phyloP scores from a whole-genome alignment of 495 filamentous ascomycete genomes.

The Astrothelium macrocarpum region DNA sequence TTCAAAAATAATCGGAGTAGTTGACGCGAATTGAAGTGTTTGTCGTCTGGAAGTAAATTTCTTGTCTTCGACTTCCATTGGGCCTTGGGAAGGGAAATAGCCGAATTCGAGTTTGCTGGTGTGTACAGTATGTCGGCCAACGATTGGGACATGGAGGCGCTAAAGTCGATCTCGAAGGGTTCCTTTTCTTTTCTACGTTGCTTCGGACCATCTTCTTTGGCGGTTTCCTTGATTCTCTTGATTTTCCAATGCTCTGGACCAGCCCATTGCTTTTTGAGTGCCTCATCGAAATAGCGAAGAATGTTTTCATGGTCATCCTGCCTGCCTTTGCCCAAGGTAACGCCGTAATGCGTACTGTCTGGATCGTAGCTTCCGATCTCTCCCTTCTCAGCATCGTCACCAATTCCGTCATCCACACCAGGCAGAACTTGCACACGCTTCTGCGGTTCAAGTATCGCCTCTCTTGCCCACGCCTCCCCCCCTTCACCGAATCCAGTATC shows the following conservation, averaged over 20 bases:
- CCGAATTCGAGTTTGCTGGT: conserved; percentile 66
- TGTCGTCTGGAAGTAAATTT: conserved; percentile 93
- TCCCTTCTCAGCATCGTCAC: conserved; percentile 34
- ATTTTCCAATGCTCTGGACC: conserved; percentile 98
- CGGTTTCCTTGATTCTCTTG: conserved; percentile 78
- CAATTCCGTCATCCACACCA: conserved; percentile 44
- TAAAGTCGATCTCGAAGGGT: conserved; percentile 88
- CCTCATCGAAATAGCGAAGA: conserved; percentile 92
- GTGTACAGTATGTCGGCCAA: conserved; percentile 77
- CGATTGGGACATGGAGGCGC: conserved; percentile 55
- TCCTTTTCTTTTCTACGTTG: conserved; percentile 80
- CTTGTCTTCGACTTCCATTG: conserved; percentile 91
- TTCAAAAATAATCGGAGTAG: conserved; percentile 87
- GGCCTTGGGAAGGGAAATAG: conserved; percentile 77
- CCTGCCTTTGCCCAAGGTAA: conserved; percentile 57
- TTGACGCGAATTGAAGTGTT: conserved; percentile 92
- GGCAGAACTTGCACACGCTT: conserved; percentile 45
- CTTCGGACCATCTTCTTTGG: conserved; percentile 45
- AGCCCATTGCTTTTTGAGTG: conserved; percentile 94
- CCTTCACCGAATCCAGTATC: conserved; percentile 66
- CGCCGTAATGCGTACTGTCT: conserved; percentile 52
- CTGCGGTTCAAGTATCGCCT: conserved; percentile 56
- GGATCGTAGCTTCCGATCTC: conserved; percentile 52
- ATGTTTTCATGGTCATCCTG: conserved; percentile 77
- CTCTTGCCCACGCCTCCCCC: conserved; percentile 62